phyloP scores from a whole-genome alignment of 306 rosid genomes.

The Castanospermum australe region DNA sequence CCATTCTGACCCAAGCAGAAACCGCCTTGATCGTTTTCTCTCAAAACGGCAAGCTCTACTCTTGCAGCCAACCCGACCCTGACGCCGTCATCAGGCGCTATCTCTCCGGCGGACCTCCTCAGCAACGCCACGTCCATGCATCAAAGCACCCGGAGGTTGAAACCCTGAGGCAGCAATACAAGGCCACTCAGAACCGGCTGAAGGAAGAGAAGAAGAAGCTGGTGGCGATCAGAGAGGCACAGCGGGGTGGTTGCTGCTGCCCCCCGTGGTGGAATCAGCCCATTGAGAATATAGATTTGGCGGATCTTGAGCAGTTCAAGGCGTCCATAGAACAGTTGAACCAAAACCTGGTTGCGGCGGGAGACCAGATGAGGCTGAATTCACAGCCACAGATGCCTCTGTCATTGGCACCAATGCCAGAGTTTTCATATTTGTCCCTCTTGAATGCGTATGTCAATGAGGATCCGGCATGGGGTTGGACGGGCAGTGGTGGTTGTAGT shows the following conservation, averaged over 20 bases:
- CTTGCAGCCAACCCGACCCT: slow-evolving; percentile 47
- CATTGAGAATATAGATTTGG: slow-evolving; percentile 23
- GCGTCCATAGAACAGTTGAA: not conserved
- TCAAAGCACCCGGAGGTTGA: not conserved
- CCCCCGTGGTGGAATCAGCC: slow-evolving; percentile 20
- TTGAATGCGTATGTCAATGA: not conserved
- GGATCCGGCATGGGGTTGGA: not conserved
- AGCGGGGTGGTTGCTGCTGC: fast-evolving
- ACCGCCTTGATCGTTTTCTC: slow-evolving; percentile 50
- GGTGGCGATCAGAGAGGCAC: not conserved
- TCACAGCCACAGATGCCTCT: not conserved
- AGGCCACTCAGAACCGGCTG: not conserved
- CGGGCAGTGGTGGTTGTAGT: not conserved
- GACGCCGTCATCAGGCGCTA: not conserved
- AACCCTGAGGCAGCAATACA: not conserved
- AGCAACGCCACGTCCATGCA: fast-evolving
- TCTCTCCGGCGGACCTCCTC: not conserved
- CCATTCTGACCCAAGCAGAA: slow-evolving; percentile 48
- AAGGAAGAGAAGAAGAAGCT: not conserved
- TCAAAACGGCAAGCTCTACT: slow-evolving; percentile 44
- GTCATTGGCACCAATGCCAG: not conserved
- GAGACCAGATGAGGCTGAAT: not conserved
- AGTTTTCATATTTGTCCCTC: not conserved
- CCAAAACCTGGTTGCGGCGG: not conserved
- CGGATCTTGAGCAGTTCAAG: slow-evolving; percentile 20